Evolutionary conservation across 2,329 filamentous ascomycete genomes (phyloP).

Genomic region (Rugonectria rugulosa): DNA sequence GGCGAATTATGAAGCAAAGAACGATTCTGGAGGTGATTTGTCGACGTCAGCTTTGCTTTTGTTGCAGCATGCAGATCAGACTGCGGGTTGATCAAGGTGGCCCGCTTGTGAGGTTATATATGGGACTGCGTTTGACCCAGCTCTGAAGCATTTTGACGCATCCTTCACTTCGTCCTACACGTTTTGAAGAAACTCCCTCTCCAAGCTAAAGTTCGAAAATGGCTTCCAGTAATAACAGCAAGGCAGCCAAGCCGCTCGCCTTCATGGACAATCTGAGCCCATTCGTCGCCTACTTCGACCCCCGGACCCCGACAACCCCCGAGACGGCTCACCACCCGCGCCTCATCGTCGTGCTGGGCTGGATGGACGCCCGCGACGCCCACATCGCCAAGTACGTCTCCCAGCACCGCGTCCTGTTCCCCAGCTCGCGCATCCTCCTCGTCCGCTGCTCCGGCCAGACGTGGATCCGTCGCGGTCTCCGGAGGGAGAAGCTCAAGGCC

Average conservation of each 20-base stretch:
- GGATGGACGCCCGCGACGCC: conserved; percentile 59
- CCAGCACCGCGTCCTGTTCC: conserved; percentile 54
- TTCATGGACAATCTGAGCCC: conserved; percentile 51
- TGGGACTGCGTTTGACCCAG: too few relatives aligned
- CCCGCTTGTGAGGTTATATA: too few relatives aligned
- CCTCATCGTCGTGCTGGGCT: conserved; percentile 56
- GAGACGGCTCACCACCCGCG: conserved; percentile 45
- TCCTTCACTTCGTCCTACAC: too few relatives aligned
- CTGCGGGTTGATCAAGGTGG: too few relatives aligned
- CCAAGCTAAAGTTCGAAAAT: too few relatives aligned
- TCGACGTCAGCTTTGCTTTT: too few relatives aligned
- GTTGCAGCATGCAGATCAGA: too few relatives aligned
- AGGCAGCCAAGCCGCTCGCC: conserved; percentile 33
- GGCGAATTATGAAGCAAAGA: not conserved
- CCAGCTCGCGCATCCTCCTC: conserved; percentile 55
- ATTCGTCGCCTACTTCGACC: conserved; percentile 44
- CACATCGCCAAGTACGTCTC: conserved; percentile 61
- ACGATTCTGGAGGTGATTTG: too few relatives aligned
- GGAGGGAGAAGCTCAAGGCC: conserved; percentile 45
- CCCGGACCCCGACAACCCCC: not conserved
- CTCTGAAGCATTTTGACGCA: too few relatives aligned
- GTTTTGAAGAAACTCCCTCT: too few relatives aligned
- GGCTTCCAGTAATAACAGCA: not conserved
- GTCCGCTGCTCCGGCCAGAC: conserved; percentile 51
- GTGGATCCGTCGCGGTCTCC: conserved; percentile 43